These are phyloP conservation scores for Piromyces sp. DNA, from an alignment of 192 early-diverging fungal genomes.

Conservation along the genomic window DNA sequence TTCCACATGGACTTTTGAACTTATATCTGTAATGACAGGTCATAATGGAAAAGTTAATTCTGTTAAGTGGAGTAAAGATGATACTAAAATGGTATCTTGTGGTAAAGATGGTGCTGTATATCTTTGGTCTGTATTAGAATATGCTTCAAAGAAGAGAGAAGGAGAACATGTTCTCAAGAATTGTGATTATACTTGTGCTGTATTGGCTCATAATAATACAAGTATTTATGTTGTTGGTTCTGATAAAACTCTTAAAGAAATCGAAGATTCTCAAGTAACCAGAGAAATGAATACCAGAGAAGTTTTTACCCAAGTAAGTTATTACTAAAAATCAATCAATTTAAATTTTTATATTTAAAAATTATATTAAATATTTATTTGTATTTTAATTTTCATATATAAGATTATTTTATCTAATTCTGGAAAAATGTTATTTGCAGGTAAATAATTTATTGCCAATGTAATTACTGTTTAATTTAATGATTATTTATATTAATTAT, in stretches of 20 bases:
- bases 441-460: too few species aligned
- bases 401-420: constrained; percentile 22
- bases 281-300: constrained; percentile 19
- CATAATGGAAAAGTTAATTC: constrained; percentile 34
- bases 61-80: constrained; percentile 30
- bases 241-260: constrained; percentile 38
- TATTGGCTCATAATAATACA: constrained; percentile 18
- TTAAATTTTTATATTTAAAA: too few species aligned
- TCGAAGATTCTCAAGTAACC: constrained; percentile 28
- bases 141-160: constrained; percentile 16
- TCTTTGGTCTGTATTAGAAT: constrained; percentile 14
- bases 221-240: constrained; percentile 28
- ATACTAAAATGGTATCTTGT: constrained; percentile 22
- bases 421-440: constrained; percentile 38
- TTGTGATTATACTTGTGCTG: constrained; percentile 21
- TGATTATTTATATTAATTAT: too few species aligned
- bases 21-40: constrained; percentile 27
- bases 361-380: too few species aligned
- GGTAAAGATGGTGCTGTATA: constrained; percentile 42
- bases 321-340: too few species aligned
- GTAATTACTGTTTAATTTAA: too few species aligned
- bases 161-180: constrained; percentile 35
- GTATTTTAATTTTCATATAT: too few species aligned
- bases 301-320: constrained; percentile 18
- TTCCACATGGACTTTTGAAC: constrained; percentile 32